Conservation (phyloP, 2,329 filamentous ascomycete genomes). For the Teratosphaeria pseudoeucalypti region DNA sequence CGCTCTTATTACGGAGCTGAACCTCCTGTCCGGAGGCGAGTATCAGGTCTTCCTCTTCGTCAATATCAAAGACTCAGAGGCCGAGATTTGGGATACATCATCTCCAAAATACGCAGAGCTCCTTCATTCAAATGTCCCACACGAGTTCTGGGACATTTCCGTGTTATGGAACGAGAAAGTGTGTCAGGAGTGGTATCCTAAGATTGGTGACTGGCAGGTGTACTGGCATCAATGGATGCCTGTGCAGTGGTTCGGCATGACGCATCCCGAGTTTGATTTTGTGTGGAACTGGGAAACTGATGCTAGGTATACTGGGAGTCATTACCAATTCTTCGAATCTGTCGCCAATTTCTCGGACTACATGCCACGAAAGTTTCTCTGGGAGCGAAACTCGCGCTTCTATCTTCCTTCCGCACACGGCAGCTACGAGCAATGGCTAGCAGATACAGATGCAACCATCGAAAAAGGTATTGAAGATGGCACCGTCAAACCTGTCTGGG, state of each 20-base stretch:
- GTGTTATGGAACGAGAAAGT: conserved; percentile 60
- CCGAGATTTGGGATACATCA: conserved; percentile 50
- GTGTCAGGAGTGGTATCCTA: conserved; percentile 38
- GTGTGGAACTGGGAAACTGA: conserved; percentile 84
- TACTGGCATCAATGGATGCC: conserved; percentile 57
- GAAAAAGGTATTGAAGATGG: conserved; percentile 28
- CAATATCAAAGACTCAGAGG: conserved; percentile 42
- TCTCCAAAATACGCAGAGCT: conserved; percentile 47
- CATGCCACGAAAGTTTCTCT: conserved; percentile 48
- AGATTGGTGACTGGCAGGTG: conserved; percentile 39
- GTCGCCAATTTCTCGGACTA: conserved; percentile 44
- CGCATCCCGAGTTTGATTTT: conserved; percentile 69
- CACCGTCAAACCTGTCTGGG: conserved; percentile 59
- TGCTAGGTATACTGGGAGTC: conserved; percentile 66
- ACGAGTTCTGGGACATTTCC: conserved; percentile 60
- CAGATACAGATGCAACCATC: conserved; percentile 33
- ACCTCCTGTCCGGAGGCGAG: conserved; percentile 37
- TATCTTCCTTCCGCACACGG: conserved; percentile 46
- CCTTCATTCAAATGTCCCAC: conserved; percentile 53
- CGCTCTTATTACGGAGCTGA: conserved; percentile 36
- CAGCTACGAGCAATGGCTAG: conserved; percentile 36
- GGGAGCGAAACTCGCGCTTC: conserved; percentile 48
- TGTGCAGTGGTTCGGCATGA: conserved; percentile 64
- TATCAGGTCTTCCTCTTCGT: conserved; percentile 40
- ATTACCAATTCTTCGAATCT: conserved; percentile 67